These are phyloP conservation scores for Cynara cardunculus DNA, from an alignment of 129 eudicot genomes.

Conservation along the genomic window DNA sequence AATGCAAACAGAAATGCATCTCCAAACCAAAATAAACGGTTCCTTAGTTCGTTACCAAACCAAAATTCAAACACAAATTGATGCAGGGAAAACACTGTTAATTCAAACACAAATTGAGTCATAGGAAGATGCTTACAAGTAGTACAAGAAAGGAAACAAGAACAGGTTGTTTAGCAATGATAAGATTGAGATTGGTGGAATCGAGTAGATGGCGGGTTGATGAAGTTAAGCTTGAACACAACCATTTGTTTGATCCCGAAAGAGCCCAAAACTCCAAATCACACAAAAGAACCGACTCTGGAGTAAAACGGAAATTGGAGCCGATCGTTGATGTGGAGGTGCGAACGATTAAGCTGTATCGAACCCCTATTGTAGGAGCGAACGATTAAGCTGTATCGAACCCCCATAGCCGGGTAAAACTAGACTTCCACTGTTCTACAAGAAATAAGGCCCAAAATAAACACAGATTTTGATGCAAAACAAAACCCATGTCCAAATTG, in stretches of 20 bases:
- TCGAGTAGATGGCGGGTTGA: slow-evolving; percentile 79
- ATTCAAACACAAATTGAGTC: too few relatives aligned
- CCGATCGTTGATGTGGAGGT: slow-evolving; percentile 61
- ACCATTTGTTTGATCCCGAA: slow-evolving; percentile 77
- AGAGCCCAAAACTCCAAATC: slow-evolving; percentile 74
- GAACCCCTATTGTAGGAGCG: slow-evolving; percentile 48
- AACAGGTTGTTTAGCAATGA: slow-evolving; percentile 86
- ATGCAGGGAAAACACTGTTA: too few relatives aligned
- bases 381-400: slow-evolving; percentile 73
- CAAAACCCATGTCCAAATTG: too few relatives aligned
- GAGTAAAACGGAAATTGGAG: slow-evolving; percentile 53
- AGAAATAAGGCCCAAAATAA: too few relatives aligned
- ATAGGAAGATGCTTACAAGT: slow-evolving; percentile 72
- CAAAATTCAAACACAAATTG: too few relatives aligned
- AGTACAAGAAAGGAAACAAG: slow-evolving; percentile 82
- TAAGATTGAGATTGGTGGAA: slow-evolving; percentile 69
- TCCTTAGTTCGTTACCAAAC: too few relatives aligned
- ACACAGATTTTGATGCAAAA: too few relatives aligned
- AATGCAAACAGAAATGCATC: too few relatives aligned
- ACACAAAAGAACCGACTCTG: slow-evolving; percentile 61
- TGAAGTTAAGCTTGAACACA: slow-evolving; percentile 83
- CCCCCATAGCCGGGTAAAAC: too few relatives aligned
- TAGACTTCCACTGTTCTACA: too few relatives aligned
- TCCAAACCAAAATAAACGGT: too few relatives aligned
- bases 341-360: slow-evolving; percentile 70